Conservation (phyloP, 2,329 filamentous ascomycete species). For the Chaetomium globosum region DNA sequence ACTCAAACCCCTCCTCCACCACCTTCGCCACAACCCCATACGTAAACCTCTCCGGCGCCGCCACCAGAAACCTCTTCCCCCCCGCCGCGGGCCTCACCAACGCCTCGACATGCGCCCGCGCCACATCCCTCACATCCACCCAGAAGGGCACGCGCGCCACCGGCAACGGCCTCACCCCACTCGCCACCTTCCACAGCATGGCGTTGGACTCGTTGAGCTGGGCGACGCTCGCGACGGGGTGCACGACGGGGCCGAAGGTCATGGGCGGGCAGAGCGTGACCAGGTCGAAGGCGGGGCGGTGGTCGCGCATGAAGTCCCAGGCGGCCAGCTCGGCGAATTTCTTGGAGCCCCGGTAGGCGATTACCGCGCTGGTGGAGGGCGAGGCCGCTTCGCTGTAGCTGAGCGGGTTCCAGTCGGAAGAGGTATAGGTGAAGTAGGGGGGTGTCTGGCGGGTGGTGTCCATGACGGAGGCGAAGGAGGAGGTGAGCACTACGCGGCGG, state of each 20-base stretch:
- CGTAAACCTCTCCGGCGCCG: constrained; percentile 48
- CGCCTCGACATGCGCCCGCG: constrained; percentile 12
- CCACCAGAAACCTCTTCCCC: constrained; percentile 22
- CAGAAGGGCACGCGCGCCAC: constrained; percentile 12
- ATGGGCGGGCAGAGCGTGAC: constrained; percentile 43
- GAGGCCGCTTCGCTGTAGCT: constrained; percentile 43
- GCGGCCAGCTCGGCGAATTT: constrained; percentile 39
- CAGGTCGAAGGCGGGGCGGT: constrained; percentile 37
- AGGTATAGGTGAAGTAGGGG: constrained; percentile 47
- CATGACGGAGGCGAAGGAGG: constrained; percentile 49
- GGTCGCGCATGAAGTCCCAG: constrained; percentile 37
- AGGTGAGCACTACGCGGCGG: constrained; percentile 46
- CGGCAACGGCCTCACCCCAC: constrained; percentile 32
- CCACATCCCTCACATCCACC: constrained; percentile 19
- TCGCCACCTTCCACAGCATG: constrained; percentile 44
- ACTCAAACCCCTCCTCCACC: constrained; percentile 46
- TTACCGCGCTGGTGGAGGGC: constrained; percentile 22
- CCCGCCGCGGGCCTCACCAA: background rate
- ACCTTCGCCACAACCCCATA: constrained; percentile 50
- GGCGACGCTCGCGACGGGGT: background rate
- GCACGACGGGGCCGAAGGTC: constrained; percentile 41
- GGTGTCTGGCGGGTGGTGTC: constrained; percentile 40
- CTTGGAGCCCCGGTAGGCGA: constrained; percentile 41
- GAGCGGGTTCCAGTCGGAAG: constrained; percentile 49
- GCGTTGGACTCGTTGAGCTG: constrained; percentile 14